Conservation (phyloP, 2,329 filamentous ascomycete genomes). For the Sarocladium strictum region DNA sequence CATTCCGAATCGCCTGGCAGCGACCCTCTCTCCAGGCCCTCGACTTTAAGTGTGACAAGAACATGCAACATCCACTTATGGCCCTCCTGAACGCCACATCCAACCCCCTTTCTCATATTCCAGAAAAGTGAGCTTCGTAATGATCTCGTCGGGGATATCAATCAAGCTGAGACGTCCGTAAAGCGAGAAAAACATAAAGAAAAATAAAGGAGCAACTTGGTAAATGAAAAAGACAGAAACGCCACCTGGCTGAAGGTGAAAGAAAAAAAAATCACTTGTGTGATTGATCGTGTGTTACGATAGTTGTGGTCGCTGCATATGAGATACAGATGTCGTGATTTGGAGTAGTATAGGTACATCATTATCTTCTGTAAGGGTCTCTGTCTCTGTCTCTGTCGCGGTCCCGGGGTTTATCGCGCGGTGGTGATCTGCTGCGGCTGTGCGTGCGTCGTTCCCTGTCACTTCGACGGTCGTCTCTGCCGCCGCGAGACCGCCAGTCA, state of each 20-base stretch:
- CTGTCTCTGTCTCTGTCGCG: conserved; percentile 39
- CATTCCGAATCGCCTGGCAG: background rate
- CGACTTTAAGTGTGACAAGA: background rate
- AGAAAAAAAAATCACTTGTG: background rate
- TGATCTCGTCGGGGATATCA: background rate
- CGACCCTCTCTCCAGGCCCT: background rate
- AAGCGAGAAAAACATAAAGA: background rate
- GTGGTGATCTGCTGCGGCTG: conserved; percentile 35
- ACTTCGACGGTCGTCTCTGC: conserved; percentile 23
- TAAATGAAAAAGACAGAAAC: background rate
- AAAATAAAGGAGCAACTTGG: background rate
- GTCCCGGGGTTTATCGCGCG: conserved; percentile 31
- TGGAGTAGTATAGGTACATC: background rate
- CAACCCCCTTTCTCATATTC: background rate
- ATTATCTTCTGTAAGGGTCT: conserved; percentile 4
- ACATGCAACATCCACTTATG: background rate
- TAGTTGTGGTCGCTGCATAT: background rate
- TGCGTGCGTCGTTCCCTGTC: conserved; percentile 29
- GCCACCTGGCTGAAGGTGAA: background rate
- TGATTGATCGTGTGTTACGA: background rate
- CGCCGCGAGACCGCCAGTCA: conserved; percentile 10
- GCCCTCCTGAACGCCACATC: background rate
- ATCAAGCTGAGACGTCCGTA: background rate
- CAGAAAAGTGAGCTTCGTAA: background rate
- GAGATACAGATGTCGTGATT: background rate